Base-by-base conservation (phyloP, 768 basidiomycete species). In the Fomitopsis serialis region DNA sequence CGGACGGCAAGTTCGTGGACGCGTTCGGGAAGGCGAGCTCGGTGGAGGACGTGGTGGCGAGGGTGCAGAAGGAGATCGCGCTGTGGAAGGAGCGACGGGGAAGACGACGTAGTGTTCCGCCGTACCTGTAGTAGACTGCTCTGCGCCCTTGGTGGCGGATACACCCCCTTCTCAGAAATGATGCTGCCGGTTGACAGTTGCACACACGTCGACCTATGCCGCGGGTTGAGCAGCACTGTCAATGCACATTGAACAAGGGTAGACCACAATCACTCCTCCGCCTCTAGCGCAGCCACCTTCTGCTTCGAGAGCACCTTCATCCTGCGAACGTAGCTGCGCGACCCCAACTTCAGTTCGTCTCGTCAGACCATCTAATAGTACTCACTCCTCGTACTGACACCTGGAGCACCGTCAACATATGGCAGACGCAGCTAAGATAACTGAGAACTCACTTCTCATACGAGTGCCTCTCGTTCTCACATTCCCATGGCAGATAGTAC, bases 311-410 rank as follows among this genome's bases (percentile, higher is more conserved):
- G 77, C 60, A 80, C 77, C 75, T 85, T 92, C 91, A 94, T 94
- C 58, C 93, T 81, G 52, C 88, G 86, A 62, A 94, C 75, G 72
- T 92, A 87, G 68, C 93, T 96, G 58, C 40, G 54, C 37, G 47
- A 50, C 42, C 40, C 35, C 25, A 46, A 29, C 44, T 21, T 45
- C 29, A 32, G 29, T 6, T 11, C 29, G 29, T n/a, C n/a, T n/a
- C 17, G 23, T 10, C 12, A 21, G 3, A 48, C 21, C n/a, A n/a
- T n/a, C n/a, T n/a, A n/a, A 17, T 3, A 23, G 22, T 5, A 66
- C 66, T 63, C 69, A 95, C 93, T 97, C 93, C 60, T 94, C 90
- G 66, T 93, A 95, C 72, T 97, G 93, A 66, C 93, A 96, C 72
- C 92, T 96, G 46, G 5, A 40, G 25, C n/a, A 42, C 50, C 45